Conservation (phyloP, 2,329 filamentous ascomycete species). For the Tolypocladium pustulatum region DNA sequence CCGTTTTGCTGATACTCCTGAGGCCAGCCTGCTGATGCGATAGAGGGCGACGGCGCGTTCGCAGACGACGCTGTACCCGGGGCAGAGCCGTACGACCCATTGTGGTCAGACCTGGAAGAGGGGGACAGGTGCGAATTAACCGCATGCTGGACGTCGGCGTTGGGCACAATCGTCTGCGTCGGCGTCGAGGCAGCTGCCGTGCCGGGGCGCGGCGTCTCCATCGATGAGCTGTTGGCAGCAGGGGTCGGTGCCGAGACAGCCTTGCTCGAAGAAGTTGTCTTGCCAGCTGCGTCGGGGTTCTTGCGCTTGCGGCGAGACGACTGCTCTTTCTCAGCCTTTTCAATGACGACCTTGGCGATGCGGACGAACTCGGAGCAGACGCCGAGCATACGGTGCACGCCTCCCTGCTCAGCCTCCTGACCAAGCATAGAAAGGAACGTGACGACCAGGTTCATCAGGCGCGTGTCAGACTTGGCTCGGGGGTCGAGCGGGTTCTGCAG, state of each 20-base stretch:
- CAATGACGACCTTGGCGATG: constrained; percentile 81
- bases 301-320: constrained; percentile 77
- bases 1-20: constrained; percentile 30
- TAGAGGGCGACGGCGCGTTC: constrained; percentile 33
- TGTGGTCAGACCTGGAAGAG: constrained; percentile 11
- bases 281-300: constrained; percentile 38
- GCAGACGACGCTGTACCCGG: constrained; percentile 11
- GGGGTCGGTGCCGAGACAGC: neutral
- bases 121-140: constrained; percentile 17
- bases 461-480: constrained; percentile 76
- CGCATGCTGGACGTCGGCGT: neutral
- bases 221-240: constrained; percentile 1
- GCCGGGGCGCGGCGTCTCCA: constrained; percentile 3
- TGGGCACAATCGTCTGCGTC: constrained; percentile 1
- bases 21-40: constrained; percentile 34
- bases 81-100: constrained; percentile 12
- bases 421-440: constrained; percentile 83
- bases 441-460: constrained; percentile 86
- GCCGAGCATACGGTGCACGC: constrained; percentile 85
- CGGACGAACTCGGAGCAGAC: constrained; percentile 95
- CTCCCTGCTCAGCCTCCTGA: constrained; percentile 81
- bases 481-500: constrained; percentile 89
- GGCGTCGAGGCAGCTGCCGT: neutral
- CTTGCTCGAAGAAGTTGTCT: constrained; percentile 4
- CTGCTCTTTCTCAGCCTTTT: constrained; percentile 81